A percentile compares a stretch with the other conserved stretches of the same genome.
These are phyloP conservation scores for Cordyceps cicadae DNA, from an alignment of 2,329 filamentous ascomycete genomes.

Conservation along the genomic window DNA sequence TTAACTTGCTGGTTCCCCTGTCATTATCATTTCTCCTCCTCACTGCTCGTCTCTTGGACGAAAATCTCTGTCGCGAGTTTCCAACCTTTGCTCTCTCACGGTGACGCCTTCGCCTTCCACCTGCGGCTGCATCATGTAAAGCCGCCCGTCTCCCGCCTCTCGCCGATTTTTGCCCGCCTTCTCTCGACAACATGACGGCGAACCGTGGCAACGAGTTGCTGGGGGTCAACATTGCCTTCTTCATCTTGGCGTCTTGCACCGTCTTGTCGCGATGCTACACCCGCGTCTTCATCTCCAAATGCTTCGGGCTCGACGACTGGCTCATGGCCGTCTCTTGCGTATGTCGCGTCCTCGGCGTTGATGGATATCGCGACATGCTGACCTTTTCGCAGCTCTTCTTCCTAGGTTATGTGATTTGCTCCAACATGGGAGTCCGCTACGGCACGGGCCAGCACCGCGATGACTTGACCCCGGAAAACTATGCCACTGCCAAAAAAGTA, in stretches of 20 bases:
- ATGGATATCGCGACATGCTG: neutral
- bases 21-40: too few relatives aligned
- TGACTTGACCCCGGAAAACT: constrained; percentile 19
- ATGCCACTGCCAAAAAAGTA: constrained; percentile 25
- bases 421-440: constrained; percentile 24
- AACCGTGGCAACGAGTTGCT: constrained; percentile 25
- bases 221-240: constrained; percentile 25
- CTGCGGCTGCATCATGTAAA: neutral
- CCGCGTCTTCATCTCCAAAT: constrained; percentile 24
- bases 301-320: constrained; percentile 30
- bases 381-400: constrained; percentile 17
- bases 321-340: constrained; percentile 27
- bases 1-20: too few relatives aligned
- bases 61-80: neutral
- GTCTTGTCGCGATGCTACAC: constrained; percentile 26
- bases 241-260: constrained; percentile 18
- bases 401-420: constrained; percentile 19
- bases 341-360: neutral
- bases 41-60: too few relatives aligned
- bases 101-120: neutral
- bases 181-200: neutral
- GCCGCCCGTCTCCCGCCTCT: neutral
- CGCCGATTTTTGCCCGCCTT: neutral
- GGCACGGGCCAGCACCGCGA: constrained; percentile 28
- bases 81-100: neutral